phyloP scores from a whole-genome alignment of 2,329 filamentous ascomycete genomes.

The Lasiodiplodia gonubiensis region DNA sequence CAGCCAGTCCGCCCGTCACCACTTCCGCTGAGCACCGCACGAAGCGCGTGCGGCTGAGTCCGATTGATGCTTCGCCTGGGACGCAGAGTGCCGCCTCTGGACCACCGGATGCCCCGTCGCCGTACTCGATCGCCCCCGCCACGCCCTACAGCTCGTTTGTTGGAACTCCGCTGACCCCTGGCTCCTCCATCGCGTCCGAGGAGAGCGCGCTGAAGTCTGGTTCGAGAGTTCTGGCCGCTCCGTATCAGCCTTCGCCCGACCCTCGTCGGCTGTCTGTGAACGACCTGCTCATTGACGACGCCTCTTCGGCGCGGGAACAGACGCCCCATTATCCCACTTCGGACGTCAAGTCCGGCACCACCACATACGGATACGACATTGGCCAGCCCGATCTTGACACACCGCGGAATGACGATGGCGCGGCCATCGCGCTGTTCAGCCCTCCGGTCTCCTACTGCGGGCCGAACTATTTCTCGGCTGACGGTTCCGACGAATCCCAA shows the following conservation, averaged over 20 bases:
- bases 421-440: constrained; percentile 61
- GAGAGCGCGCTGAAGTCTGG: constrained; percentile 36
- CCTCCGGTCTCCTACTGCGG: constrained; percentile 40
- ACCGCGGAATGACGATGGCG: constrained; percentile 71
- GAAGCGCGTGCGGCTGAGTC: constrained; percentile 44
- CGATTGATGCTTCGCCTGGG: constrained; percentile 29
- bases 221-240: constrained; percentile 32
- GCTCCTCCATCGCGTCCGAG: constrained; percentile 46
- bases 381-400: constrained; percentile 73
- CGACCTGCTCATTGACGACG: constrained; percentile 58
- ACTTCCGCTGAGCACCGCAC: constrained; percentile 38
- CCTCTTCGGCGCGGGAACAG: constrained; percentile 31
- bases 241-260: constrained; percentile 47
- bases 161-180: constrained; percentile 53
- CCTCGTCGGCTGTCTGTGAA: constrained; percentile 67
- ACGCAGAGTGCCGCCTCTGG: constrained; percentile 24
- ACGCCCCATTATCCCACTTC: constrained; percentile 26
- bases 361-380: constrained; percentile 72
- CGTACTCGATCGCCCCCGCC: constrained; percentile 42
- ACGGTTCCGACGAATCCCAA: constrained; percentile 40
- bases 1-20: constrained; percentile 4
- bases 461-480: constrained; percentile 20
- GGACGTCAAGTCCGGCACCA: constrained; percentile 26
- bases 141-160: constrained; percentile 52
- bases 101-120: constrained; percentile 43